These are phyloP conservation scores for Neonothopanus nambi DNA, from an alignment of 1,284 basidiomycete species.

Conservation along the genomic window DNA sequence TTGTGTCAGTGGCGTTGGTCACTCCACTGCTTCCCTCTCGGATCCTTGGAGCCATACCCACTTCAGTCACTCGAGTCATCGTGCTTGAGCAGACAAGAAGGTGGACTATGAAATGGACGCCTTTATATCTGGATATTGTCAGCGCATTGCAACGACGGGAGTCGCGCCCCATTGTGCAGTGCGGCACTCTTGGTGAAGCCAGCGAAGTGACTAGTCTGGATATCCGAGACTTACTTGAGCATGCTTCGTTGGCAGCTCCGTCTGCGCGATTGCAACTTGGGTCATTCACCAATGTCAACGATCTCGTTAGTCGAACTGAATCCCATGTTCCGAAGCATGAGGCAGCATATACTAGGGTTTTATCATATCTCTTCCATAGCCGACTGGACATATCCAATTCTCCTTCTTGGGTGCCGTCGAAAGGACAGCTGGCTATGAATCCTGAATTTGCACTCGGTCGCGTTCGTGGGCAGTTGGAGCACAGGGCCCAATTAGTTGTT, in stretches of 20 bases:
- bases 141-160: constrained; percentile 69
- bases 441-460: constrained; percentile 91
- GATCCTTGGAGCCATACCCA: constrained; percentile 65
- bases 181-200: constrained; percentile 45
- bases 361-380: constrained; percentile 79
- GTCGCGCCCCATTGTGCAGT: constrained; percentile 54
- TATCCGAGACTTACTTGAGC: constrained; percentile 49
- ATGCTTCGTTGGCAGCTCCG: constrained; percentile 38
- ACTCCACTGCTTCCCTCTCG: constrained; percentile 72
- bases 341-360: constrained; percentile 87
- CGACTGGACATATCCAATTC: constrained; percentile 87
- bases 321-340: constrained; percentile 87
- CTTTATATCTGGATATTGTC: constrained; percentile 83
- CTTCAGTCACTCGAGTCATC: constrained; percentile 69
- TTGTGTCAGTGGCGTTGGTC: constrained; percentile 72
- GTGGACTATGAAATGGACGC: constrained; percentile 86
- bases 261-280: constrained; percentile 48
- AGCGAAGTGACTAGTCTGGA: constrained; percentile 46
- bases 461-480: constrained; percentile 67
- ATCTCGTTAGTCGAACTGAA: constrained; percentile 19
- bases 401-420: constrained; percentile 68
- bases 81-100: constrained; percentile 81
- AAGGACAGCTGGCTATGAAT: constrained; percentile 78
- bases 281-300: constrained; percentile 21
- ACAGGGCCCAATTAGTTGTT: constrained; percentile 53